phyloP scores from a whole-genome alignment of 202 grass and related monocot genomes.

The Musa balbisiana region DNA sequence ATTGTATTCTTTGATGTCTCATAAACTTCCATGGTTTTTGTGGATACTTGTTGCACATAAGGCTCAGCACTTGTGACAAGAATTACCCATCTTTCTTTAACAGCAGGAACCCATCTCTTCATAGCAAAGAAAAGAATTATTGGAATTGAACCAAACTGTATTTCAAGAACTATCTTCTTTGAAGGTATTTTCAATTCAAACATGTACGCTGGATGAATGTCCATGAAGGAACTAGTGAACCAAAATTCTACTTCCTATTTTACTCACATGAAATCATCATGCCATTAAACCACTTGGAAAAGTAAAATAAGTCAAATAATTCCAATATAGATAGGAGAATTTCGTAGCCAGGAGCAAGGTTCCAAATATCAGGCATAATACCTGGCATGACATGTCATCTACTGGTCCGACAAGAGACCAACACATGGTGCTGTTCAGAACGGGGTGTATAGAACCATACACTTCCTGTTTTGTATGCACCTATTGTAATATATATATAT shows the following conservation, averaged over 20 bases:
- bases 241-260: not conserved
- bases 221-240: not conserved
- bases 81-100: conserved; percentile 58
- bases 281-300: not conserved
- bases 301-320: not conserved
- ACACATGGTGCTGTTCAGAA: too few species aligned
- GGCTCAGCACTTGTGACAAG: conserved; percentile 58
- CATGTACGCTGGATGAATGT: not conserved
- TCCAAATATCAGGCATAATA: too few species aligned
- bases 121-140: conserved; percentile 14
- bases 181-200: not conserved
- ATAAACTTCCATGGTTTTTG: conserved; percentile 62
- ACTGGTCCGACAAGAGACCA: too few species aligned
- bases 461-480: too few species aligned
- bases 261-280: not conserved
- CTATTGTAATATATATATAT: too few species aligned
- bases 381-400: too few species aligned
- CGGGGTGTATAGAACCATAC: too few species aligned
- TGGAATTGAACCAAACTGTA: not conserved
- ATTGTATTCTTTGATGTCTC: conserved; percentile 43
- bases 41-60: conserved; percentile 40
- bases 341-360: not conserved
- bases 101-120: conserved; percentile 77
- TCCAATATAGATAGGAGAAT: not conserved
- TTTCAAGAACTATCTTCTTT: conserved; percentile 2